Base-by-base conservation (phyloP, 805 yeast genomes). In the Schwanniomyces pseudopolymorphus region DNA sequence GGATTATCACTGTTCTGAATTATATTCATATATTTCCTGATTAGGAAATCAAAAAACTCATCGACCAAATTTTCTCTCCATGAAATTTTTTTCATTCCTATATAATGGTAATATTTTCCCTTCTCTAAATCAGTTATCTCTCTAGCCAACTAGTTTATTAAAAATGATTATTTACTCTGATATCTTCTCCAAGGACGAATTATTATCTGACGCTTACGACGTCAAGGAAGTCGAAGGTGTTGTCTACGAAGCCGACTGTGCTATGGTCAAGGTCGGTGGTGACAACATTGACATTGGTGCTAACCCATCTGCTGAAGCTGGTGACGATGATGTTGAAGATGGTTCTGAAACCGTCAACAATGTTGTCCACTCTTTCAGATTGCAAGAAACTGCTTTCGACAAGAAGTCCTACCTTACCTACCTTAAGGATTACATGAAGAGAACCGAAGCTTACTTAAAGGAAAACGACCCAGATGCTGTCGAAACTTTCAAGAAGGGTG, bases 401-500 rank as follows among this genome's bases (percentile, higher is more conserved):
- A 94, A 94, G 85, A 94, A 94, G 81, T 89, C 97, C 50, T 94
- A 85, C 87, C 73, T 92, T 74, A 80, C 90, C 63, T 94, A 92
- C 89, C 87, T 94, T 80, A 94, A 94, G 84, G 95, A 94, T 66
- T 94, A 94, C 95, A 92, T 94, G 98, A 94, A 94, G 87, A 78
- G 77, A 63, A 83, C 94, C 76, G 92, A 92, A 87, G 86, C 89
- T 61, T 76, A 88, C 74, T 84, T 94, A 67, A 86, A 88, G 68
- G 97, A 91, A 83, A 60, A 79, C 59, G 74, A 82, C 78, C 98
- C 99, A 68, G 98, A 92, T 42, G 80, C 78, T 65, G 83, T 94
- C 63, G 84, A 86, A 67, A 76, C 73, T 58, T 94, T 94, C 76
- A 97, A 92, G 84, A 92, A 94, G 83, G 98, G 98, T 74, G 99